A percentile compares a stretch with the other conserved stretches of the same genome.
phyloP scores from a whole-genome alignment of 2,329 filamentous ascomycete genomes.

The Geosmithia flava region DNA sequence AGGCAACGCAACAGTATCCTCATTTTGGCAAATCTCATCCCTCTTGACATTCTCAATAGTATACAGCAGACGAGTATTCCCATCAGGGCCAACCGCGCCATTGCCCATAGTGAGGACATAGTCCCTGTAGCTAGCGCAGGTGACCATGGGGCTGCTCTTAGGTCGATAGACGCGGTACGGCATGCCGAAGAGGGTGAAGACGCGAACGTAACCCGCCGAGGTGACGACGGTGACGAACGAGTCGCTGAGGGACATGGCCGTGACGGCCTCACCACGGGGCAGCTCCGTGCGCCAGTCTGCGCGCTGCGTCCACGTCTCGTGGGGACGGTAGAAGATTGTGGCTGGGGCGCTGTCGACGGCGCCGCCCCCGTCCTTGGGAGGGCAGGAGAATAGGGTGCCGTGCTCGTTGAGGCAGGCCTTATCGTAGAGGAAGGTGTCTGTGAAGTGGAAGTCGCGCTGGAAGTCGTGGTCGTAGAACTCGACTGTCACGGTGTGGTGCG shows the following conservation, averaged over 20 bases:
- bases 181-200: constrained; percentile 87
- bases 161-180: constrained; percentile 83
- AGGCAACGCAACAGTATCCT: constrained; percentile 79
- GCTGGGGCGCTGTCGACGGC: constrained; percentile 35
- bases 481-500: constrained; percentile 84
- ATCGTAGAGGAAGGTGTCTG: constrained; percentile 89
- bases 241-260: constrained; percentile 81
- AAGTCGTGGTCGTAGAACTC: constrained; percentile 95
- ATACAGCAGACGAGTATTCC: constrained; percentile 68
- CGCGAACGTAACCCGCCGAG: constrained; percentile 73
- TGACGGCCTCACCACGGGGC: constrained; percentile 76
- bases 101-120: constrained; percentile 97
- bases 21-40: constrained; percentile 87
- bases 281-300: constrained; percentile 82
- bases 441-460: constrained; percentile 93
- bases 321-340: constrained; percentile 88
- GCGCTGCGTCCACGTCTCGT: constrained; percentile 90
- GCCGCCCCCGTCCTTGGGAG: constrained; percentile 42
- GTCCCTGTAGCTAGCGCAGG: constrained; percentile 87
- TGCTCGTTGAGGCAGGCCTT: constrained; percentile 85
- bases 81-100: constrained; percentile 69
- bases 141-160: constrained; percentile 81
- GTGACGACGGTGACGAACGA: constrained; percentile 88
- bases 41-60: constrained; percentile 90
- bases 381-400: constrained; percentile 76